Percentiles rank a stretch among this genome's conserved stretches.
phyloP scores from a whole-genome alignment of 495 filamentous ascomycete genomes.

The Pseudevernia furfuracea region DNA sequence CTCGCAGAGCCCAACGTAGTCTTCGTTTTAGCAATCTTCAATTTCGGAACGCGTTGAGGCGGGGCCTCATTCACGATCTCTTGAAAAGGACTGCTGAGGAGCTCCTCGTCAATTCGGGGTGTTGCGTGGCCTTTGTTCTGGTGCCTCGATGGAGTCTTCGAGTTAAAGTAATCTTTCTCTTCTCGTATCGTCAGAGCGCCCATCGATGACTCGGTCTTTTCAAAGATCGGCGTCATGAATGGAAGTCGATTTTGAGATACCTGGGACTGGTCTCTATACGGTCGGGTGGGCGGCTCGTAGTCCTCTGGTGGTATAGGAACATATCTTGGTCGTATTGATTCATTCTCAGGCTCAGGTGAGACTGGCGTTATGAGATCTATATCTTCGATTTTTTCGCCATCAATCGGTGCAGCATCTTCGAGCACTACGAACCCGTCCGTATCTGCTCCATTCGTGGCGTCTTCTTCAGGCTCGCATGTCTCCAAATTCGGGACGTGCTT shows the following conservation, averaged over 20 bases:
- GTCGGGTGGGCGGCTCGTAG: conserved; percentile 64
- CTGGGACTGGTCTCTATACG: conserved; percentile 67
- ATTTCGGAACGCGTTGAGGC: conserved; percentile 9
- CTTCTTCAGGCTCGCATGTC: not conserved
- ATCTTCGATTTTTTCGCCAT: conserved; percentile 21
- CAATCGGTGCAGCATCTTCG: conserved; percentile 11
- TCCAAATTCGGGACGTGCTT: conserved; percentile 57
- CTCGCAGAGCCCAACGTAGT: conserved; percentile 14
- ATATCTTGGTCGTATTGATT: conserved; percentile 41
- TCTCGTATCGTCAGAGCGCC: conserved; percentile 51
- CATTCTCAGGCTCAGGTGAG: conserved; percentile 32
- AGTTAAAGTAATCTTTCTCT: conserved; percentile 50
- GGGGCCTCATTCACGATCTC: conserved; percentile 45
- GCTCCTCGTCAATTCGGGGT: conserved; percentile 44
- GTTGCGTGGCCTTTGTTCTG: conserved; percentile 34
- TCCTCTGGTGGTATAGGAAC: conserved; percentile 74
- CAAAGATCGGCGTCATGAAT: conserved; percentile 98
- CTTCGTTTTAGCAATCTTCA: conserved; percentile 15
- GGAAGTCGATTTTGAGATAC: conserved; percentile 80
- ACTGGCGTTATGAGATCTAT: conserved; percentile 35
- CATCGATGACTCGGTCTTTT: conserved; percentile 82
- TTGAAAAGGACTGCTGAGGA: conserved; percentile 61
- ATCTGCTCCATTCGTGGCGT: conserved; percentile 1
- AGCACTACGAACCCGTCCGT: conserved; percentile 19
- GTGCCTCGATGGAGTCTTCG: conserved; percentile 65